A percentile compares a stretch with the other conserved stretches of the same genome.
Evolutionary conservation across 1,284 basidiomycete genomes (phyloP).

Genomic region (Ceratobasidium sp.): DNA sequence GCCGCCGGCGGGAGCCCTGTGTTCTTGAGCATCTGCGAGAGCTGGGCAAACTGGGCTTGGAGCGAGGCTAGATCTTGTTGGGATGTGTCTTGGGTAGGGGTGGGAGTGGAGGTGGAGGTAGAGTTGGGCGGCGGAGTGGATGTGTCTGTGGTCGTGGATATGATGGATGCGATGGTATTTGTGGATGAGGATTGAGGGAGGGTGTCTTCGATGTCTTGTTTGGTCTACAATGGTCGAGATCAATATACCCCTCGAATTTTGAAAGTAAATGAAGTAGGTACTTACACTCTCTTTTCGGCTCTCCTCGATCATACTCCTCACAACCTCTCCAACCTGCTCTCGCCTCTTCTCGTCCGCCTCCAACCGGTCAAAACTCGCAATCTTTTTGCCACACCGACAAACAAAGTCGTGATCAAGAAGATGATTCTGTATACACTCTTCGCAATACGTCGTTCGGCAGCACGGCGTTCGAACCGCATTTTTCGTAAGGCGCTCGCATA

Average conservation of each 20-base stretch:
- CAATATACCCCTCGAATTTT: neutral
- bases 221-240: conserved; percentile 3
- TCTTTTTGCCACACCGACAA: conserved; percentile 89
- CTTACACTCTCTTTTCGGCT: conserved; percentile 71
- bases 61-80: conserved; percentile 31
- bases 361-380: conserved; percentile 87
- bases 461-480: conserved; percentile 91
- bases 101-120: neutral
- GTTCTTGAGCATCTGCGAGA: conserved; percentile 40
- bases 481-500: conserved; percentile 90
- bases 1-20: conserved; percentile 27
- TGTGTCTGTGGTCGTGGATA: conserved; percentile 1
- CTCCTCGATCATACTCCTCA: conserved; percentile 85
- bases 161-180: conserved; percentile 47
- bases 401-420: conserved; percentile 92
- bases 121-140: conserved; percentile 24
- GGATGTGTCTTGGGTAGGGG: neutral
- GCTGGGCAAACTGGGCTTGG: conserved; percentile 37
- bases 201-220: conserved; percentile 18
- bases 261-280: neutral
- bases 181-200: conserved; percentile 25
- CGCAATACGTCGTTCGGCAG: conserved; percentile 90
- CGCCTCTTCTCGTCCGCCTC: conserved; percentile 82
- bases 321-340: conserved; percentile 81
- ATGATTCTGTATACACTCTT: conserved; percentile 93